Evolutionary conservation across 164 flowering plant species (phyloP), one percentile per base, ranked within the genome.

Genomic region (Echeveria elegans): DNA sequence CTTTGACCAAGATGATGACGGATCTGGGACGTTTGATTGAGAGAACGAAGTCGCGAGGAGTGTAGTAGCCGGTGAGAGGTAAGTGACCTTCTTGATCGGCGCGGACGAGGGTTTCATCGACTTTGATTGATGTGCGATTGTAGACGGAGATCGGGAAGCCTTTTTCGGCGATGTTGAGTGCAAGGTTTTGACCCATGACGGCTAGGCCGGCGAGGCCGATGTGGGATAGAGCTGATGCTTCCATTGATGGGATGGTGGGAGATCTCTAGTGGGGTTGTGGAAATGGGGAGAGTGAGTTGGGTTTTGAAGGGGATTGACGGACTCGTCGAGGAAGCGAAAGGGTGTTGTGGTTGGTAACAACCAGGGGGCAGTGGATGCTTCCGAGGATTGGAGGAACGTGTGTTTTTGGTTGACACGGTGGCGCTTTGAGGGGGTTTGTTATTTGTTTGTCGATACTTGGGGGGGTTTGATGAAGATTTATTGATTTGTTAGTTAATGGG

Each of bases 101-200:
- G 0, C 82, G 81, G 5, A 66, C 61, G 14, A 79, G 67, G 50
- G 85, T 79, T 21, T 82, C 80, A 65, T 82, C 85, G 69, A 79
- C 81, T 64, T 82, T 82, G 80, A 82, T 75, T 45, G 81, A 21
- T 19, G 85, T 77, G n/a, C 85, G 82, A 62, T 82, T 82, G 80
- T 82, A 82, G 73, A 82, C 85, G 70, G 85, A 82, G 77, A 82
- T 82, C 1, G 85, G 85, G 69, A 79, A 82, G 64, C 82, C 82
- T 66, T 82, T 82, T 34, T 79, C 85, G 72, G 85, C 85, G 72
- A 82, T 71, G 77, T 82, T 82, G 15, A 82, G 80, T 15, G 85
- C 85, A 9, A 82, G 76, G 76, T 82, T 82, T 52, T 82, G 85
- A 45, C 85, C 85, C 85, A 82, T 82, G 50, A 82, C 85, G 67